phyloP scores from a whole-genome alignment of 108 stramenopile species.

The Nitzschia putrida region DNA sequence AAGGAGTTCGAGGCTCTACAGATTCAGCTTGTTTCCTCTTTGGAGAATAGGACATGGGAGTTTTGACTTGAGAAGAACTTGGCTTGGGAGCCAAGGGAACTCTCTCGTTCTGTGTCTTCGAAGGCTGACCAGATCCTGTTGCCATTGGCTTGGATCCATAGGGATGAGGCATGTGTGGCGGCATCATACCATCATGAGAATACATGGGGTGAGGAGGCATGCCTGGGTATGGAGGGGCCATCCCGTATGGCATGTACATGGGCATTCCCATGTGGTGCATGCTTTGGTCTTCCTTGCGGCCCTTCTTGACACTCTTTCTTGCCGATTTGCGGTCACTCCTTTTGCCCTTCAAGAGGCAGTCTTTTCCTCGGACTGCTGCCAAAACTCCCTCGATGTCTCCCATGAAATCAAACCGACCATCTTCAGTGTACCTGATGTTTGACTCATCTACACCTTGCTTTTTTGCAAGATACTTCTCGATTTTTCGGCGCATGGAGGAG shows the following conservation, averaged over 20 bases:
- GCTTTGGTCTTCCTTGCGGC: conserved; percentile 18
- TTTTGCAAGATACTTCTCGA: conserved; percentile 70
- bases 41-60: conserved; percentile 9
- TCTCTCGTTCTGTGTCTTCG: background rate
- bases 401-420: conserved; percentile 84
- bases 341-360: conserved; percentile 18
- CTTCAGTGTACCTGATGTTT: conserved; percentile 53
- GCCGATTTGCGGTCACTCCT: conserved; percentile 31
- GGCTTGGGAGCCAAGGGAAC: conserved; percentile 38
- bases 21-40: conserved; percentile 1
- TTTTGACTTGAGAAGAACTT: background rate
- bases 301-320: conserved; percentile 24
- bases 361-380: conserved; percentile 62
- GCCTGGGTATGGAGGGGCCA: conserved; percentile 36
- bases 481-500: conserved; percentile 83
- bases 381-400: conserved; percentile 85
- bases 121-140: background rate
- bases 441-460: conserved; percentile 53
- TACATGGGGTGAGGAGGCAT: conserved; percentile 42
- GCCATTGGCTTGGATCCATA: conserved; percentile 6
- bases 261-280: conserved; percentile 30
- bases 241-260: conserved; percentile 30
- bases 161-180: conserved; percentile 9
- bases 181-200: conserved; percentile 24
- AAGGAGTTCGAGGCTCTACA: background rate